phyloP scores from a whole-genome alignment of 352 stramenopile genomes.

The Phytophthora tubulina region DNA sequence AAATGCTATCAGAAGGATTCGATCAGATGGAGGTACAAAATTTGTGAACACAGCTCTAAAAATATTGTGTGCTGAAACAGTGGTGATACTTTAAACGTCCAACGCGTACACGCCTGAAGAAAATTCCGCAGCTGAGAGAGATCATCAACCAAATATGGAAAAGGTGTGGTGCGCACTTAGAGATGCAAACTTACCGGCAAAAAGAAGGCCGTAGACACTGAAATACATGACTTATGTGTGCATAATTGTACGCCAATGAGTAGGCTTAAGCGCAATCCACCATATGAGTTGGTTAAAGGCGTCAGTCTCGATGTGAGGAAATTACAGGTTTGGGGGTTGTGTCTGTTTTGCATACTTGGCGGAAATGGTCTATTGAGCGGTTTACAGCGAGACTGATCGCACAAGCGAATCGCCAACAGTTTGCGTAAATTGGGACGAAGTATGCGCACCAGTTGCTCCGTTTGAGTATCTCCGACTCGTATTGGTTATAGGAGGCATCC shows the following conservation, averaged over 20 bases:
- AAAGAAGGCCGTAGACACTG: conserved; percentile 13
- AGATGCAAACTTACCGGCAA: too few species aligned
- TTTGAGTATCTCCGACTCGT: conserved; percentile 18
- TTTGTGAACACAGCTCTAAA: conserved; percentile 25
- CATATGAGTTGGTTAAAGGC: conserved; percentile 1
- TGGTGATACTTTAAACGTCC: conserved; percentile 11
- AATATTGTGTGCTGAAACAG: conserved; percentile 10
- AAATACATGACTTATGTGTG: conserved; percentile 30
- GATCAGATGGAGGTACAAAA: too few species aligned
- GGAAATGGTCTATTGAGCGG: background rate
- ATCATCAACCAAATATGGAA: too few species aligned
- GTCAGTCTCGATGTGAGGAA: background rate
- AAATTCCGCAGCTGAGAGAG: too few species aligned
- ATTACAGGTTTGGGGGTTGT: conserved; percentile 6
- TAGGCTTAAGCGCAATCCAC: conserved; percentile 1
- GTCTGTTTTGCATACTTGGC: conserved; percentile 16
- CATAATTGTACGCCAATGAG: conserved; percentile 19
- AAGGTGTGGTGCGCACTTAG: too few species aligned
- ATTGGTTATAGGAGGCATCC: conserved; percentile 18
- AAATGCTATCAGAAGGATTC: conserved; percentile 7
- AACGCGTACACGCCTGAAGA: conserved; percentile 14
- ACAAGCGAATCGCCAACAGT: conserved; percentile 23
- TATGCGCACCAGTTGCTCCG: conserved; percentile 17
- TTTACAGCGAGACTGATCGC: conserved; percentile 22
- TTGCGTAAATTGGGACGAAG: conserved; percentile 14